Percentiles rank a stretch among this genome's conserved stretches.
phyloP scores from a whole-genome alignment of 2,329 filamentous ascomycete species.

The Fusarium sp. region DNA sequence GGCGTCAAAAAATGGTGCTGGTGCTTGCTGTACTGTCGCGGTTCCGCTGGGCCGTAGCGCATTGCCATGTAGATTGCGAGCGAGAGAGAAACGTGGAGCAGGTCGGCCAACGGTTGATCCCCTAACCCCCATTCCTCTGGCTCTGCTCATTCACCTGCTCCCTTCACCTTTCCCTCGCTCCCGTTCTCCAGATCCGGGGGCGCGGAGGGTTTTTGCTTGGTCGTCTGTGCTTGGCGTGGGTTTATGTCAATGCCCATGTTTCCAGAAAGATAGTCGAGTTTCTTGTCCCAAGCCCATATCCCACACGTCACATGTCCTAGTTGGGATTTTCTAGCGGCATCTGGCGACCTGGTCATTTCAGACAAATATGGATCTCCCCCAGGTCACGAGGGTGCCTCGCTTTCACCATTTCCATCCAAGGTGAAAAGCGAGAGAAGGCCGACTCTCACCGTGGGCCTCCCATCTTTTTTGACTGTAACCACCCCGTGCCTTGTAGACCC shows the following conservation, averaged over 20 bases:
- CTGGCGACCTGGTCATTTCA: constrained; percentile 30
- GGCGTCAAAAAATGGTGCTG: constrained; percentile 7
- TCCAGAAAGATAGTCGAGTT: constrained; percentile 25
- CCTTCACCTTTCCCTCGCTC: constrained; percentile 17
- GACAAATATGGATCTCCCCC: constrained; percentile 8
- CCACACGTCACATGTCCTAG: constrained; percentile 29
- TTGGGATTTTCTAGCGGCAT: constrained; percentile 22
- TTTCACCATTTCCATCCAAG: constrained; percentile 31
- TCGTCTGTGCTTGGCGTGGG: constrained; percentile 7
- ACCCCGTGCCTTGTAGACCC: constrained; percentile 4
- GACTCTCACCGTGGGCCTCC: constrained; percentile 5
- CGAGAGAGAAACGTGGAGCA: not conserved
- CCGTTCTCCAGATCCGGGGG: constrained; percentile 31
- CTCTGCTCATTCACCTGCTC: constrained; percentile 15
- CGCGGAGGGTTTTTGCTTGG: constrained; percentile 24
- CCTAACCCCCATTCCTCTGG: not conserved
- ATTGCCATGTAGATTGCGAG: constrained; percentile 16
- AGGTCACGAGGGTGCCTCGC: constrained; percentile 33
- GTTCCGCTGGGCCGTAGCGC: constrained; percentile 45
- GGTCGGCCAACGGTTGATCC: constrained; percentile 1
- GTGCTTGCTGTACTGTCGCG: constrained; percentile 23
- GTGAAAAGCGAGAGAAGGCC: constrained; percentile 26
- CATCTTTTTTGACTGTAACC: not conserved
- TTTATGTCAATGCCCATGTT: constrained; percentile 12
- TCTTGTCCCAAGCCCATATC: not conserved